A percentile compares a stretch with the other conserved stretches of the same genome.
Evolutionary conservation across 2,329 filamentous ascomycete species (phyloP).

Genomic region (Pseudovirgaria hyperparasitica): DNA sequence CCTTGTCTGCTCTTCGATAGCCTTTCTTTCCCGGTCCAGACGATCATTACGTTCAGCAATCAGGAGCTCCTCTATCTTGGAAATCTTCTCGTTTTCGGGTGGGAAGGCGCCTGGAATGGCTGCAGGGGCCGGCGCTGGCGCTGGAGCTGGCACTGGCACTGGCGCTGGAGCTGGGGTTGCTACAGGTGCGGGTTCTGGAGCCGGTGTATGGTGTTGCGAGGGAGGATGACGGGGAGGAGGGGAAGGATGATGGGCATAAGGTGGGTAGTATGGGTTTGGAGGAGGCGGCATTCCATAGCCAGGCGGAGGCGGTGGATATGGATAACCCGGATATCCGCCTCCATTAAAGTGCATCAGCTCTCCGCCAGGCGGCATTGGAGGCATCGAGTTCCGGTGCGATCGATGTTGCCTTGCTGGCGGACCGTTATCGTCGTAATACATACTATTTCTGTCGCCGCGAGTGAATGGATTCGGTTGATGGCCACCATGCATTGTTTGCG

Average conservation of each 20-base stretch:
- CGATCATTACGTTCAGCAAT: too few relatives aligned
- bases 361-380: conserved; percentile 12
- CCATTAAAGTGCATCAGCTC: conserved; percentile 19
- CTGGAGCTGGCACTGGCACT: conserved; percentile 11
- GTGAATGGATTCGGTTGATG: conserved; percentile 23
- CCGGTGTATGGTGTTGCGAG: conserved; percentile 14
- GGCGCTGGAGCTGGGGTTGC: conserved; percentile 12
- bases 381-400: conserved; percentile 21
- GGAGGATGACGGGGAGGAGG: conserved; percentile 11
- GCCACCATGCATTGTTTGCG: conserved; percentile 7
- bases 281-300: conserved; percentile 13
- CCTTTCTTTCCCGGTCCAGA: too few relatives aligned
- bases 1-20: too few relatives aligned
- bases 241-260: conserved; percentile 12
- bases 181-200: conserved; percentile 8
- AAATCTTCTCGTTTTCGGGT: conserved; percentile 5
- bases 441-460: conserved; percentile 11
- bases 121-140: conserved; percentile 8
- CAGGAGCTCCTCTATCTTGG: not conserved
- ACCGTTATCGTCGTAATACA: conserved; percentile 21
- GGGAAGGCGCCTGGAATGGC: conserved; percentile 9
- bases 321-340: conserved; percentile 17
- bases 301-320: conserved; percentile 15
- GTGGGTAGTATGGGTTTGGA: conserved; percentile 11
- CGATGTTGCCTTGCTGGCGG: conserved; percentile 9